phyloP scores from a whole-genome alignment of 1,284 basidiomycete species.

The Austropuccinia psidii region DNA sequence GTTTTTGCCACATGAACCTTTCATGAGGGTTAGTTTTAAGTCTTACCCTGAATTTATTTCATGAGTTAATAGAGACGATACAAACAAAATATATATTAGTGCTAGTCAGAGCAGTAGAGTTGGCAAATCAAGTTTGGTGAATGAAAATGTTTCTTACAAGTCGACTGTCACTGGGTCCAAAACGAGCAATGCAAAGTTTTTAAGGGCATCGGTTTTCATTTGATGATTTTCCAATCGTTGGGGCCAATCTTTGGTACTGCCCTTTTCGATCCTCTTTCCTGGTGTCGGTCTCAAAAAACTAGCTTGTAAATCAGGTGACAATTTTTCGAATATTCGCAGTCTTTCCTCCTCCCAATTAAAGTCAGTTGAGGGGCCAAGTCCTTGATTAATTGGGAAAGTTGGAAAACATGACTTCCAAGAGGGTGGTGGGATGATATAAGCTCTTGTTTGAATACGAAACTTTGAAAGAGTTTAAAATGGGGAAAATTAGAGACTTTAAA shows the following conservation, averaged over 20 bases:
- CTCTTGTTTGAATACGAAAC: slow-evolving; percentile 5
- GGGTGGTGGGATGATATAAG: neutral
- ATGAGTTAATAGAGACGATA: neutral
- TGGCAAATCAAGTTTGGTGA: neutral
- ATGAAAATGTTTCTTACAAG: slow-evolving; percentile 4
- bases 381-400: neutral
- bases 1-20: slow-evolving; percentile 10
- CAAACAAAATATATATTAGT: neutral
- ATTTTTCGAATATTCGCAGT: slow-evolving; percentile 12
- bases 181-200: slow-evolving; percentile 11
- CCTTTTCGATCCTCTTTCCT: neutral
- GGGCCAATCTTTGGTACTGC: neutral
- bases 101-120: neutral
- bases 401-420: neutral
- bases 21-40: slow-evolving; percentile 1
- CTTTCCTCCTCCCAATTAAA: slow-evolving; percentile 25
- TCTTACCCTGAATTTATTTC: neutral
- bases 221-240: neutral
- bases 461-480: neutral
- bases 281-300: slow-evolving; percentile 5
- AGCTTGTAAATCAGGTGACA: slow-evolving; percentile 12
- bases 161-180: slow-evolving; percentile 20
- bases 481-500: neutral
- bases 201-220: neutral
- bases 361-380: neutral